Percentiles rank a stretch among this genome's conserved stretches.
Conservation (phyloP, 192 early-diverging fungal species). For the Backusella parvicylindrica region DNA sequence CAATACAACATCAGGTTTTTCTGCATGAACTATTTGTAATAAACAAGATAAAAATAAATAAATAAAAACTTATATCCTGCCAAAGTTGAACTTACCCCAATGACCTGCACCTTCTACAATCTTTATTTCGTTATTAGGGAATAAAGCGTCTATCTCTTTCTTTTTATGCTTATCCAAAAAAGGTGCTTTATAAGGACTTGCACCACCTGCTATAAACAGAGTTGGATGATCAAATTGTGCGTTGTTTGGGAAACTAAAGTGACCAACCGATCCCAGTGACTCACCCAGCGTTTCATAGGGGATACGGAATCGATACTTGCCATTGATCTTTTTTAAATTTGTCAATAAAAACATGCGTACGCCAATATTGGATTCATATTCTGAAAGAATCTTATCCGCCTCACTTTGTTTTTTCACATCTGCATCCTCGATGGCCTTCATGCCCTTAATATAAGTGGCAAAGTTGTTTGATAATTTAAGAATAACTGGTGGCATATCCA, state of each 20-base stretch:
- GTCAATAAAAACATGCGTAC: slow-evolving; percentile 87
- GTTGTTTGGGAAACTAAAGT: slow-evolving; percentile 41
- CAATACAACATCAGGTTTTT: slow-evolving; percentile 2
- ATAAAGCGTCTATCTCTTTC: slow-evolving; percentile 61
- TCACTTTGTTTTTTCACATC: slow-evolving; percentile 50
- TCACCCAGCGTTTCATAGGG: slow-evolving; percentile 68
- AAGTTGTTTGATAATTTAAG: slow-evolving; percentile 54
- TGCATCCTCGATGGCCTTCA: slow-evolving; percentile 54
- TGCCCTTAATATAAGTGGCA: slow-evolving; percentile 46
- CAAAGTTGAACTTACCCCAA: slow-evolving; percentile 61
- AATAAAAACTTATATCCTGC: not conserved
- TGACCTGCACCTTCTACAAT: slow-evolving; percentile 80
- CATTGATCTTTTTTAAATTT: slow-evolving; percentile 63
- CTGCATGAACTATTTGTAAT: slow-evolving; percentile 1
- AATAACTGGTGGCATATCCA: slow-evolving; percentile 65
- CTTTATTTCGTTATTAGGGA: slow-evolving; percentile 65
- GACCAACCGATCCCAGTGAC: slow-evolving; percentile 48
- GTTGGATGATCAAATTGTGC: slow-evolving; percentile 56
- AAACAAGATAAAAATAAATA: not conserved
- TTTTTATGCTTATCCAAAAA: slow-evolving; percentile 20
- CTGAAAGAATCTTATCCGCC: slow-evolving; percentile 56
- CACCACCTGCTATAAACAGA: slow-evolving; percentile 79
- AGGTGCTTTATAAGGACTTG: slow-evolving; percentile 64
- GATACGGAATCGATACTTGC: slow-evolving; percentile 62
- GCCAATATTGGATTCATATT: slow-evolving; percentile 45